Evolutionary conservation across 1,284 basidiomycete genomes (phyloP), one percentile per base, ranked within the genome.

Genomic region (Leccinum subrobustum): DNA sequence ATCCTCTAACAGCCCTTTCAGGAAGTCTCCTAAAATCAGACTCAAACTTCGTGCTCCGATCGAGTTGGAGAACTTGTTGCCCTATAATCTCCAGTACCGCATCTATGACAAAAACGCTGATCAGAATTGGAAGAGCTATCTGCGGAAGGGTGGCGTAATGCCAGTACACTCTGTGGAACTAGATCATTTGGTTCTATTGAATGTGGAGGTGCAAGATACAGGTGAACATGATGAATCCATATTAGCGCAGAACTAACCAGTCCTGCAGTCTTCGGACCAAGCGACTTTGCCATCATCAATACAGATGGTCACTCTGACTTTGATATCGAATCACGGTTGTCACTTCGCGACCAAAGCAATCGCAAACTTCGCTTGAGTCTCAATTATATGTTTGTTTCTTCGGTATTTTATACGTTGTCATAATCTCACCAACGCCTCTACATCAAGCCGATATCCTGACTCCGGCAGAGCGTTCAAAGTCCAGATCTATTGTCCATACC

Each of bases 401-500:
- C 42, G n/a, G 11, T 54, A 14, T 53, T 35, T 31, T n/a, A 31
- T 18, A 11, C 25, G 59, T 29, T 60, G 25, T 50, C 1, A n/a
- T 20, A 12, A 23, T 52, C 57, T 67, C 14, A 52, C 58, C 27
- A 39, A 60, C 35, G 27, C 16, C 11, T n/a, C 1, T 29, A 20
- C 31, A 1, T 52, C 62, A 58, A 93, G 89, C 55, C 89, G 89
- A 48, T 94, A 93, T 75, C 88, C 93, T 3, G 87, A 98, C 62
- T 93, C 95, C 11, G 97, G 96, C 3, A 96, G 97, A n/a, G 95
- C 96, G 1, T 97, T 98, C 83, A 96, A 94, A 76, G 93, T 98
- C 1, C 96, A 99, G 75, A 89, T 99, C 57, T 99, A 95, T 73
- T 89, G 88, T 66, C 96, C 97, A 3, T 99, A 92, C 73, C 81